Evolutionary conservation across 1,139 yeast species (phyloP).

Genomic region (Geotrichum cucujoidarum): DNA sequence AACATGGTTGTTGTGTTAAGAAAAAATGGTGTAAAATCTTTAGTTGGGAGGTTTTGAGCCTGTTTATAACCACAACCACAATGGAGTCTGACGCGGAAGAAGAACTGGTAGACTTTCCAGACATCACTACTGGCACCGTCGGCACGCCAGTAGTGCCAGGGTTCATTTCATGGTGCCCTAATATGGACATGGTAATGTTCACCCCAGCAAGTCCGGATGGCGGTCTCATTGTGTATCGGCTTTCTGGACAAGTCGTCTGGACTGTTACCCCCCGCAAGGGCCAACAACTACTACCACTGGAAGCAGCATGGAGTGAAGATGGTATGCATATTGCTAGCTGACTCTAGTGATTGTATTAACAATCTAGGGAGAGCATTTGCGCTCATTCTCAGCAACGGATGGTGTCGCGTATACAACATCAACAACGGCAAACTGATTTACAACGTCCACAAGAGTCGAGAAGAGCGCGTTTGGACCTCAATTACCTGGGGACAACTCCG

Average conservation of each 20-base stretch:
- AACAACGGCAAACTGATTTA: slow-evolving; percentile 43
- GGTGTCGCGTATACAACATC: slow-evolving; percentile 47
- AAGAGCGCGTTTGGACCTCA: slow-evolving; percentile 2
- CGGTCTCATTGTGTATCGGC: slow-evolving; percentile 49
- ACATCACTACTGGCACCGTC: slow-evolving; percentile 6
- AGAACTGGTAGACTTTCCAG: slow-evolving; percentile 7
- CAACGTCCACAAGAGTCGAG: slow-evolving; percentile 22
- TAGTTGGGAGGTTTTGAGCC: background rate
- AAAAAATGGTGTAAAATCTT: background rate
- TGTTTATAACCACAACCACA: slow-evolving; percentile 1
- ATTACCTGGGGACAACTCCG: slow-evolving; percentile 12
- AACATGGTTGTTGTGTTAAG: slow-evolving; percentile 45
- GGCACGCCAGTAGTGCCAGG: slow-evolving; percentile 37
- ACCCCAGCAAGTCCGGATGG: slow-evolving; percentile 40
- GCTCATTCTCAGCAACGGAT: slow-evolving; percentile 44
- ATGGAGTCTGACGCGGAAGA: slow-evolving; percentile 4
- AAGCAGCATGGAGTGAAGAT: slow-evolving; percentile 39
- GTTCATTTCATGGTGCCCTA: slow-evolving; percentile 52
- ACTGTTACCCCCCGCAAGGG: slow-evolving; percentile 35
- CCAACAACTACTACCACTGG: slow-evolving; percentile 12
- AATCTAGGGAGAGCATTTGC: slow-evolving; percentile 42
- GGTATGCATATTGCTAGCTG: slow-evolving; percentile 26
- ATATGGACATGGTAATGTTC: slow-evolving; percentile 49
- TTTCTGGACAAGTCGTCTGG: slow-evolving; percentile 55
- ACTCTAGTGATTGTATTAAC: background rate